Conservation (phyloP, 1,284 basidiomycete species). For the Boletellus deceptivus region DNA sequence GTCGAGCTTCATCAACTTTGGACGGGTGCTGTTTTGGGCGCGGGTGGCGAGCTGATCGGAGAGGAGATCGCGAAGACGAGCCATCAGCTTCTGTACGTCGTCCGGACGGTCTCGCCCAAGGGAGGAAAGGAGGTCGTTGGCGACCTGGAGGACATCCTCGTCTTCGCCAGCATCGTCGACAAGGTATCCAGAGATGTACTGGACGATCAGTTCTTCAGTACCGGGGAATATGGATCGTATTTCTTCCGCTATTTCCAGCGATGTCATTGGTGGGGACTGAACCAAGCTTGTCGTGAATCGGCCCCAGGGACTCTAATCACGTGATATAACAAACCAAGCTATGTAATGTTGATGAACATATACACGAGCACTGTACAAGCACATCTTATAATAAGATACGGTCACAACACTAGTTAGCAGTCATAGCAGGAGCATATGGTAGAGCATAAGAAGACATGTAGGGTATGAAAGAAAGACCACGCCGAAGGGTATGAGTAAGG, state of each 20-base stretch:
- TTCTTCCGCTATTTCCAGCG: constrained; percentile 48
- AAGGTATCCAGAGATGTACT: constrained; percentile 90
- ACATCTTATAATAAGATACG: constrained; percentile 34
- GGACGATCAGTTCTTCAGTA: constrained; percentile 91
- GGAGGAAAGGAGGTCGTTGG: constrained; percentile 73
- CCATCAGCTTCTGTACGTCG: constrained; percentile 64
- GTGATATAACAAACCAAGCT: constrained; percentile 18
- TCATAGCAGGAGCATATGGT: constrained; percentile 19
- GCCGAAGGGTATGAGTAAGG: constrained; percentile 26
- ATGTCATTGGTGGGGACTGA: constrained; percentile 17
- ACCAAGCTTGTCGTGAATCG: not conserved
- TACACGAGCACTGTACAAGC: constrained; percentile 20
- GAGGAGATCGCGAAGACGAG: constrained; percentile 62
- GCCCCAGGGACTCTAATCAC: not conserved
- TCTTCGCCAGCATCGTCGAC: constrained; percentile 93
- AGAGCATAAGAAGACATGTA: constrained; percentile 21
- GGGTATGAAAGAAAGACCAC: constrained; percentile 20
- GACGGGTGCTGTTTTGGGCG: constrained; percentile 55
- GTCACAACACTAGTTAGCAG: constrained; percentile 15
- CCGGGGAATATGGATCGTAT: constrained; percentile 79
- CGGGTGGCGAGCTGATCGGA: constrained; percentile 61
- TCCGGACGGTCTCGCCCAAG: constrained; percentile 57
- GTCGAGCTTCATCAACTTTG: constrained; percentile 77
- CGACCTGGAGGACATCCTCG: constrained; percentile 82
- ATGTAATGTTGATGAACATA: constrained; percentile 20